These are phyloP conservation scores for Nemophila menziesii DNA, from an alignment of 257 asterid genomes.

Conservation along the genomic window DNA sequence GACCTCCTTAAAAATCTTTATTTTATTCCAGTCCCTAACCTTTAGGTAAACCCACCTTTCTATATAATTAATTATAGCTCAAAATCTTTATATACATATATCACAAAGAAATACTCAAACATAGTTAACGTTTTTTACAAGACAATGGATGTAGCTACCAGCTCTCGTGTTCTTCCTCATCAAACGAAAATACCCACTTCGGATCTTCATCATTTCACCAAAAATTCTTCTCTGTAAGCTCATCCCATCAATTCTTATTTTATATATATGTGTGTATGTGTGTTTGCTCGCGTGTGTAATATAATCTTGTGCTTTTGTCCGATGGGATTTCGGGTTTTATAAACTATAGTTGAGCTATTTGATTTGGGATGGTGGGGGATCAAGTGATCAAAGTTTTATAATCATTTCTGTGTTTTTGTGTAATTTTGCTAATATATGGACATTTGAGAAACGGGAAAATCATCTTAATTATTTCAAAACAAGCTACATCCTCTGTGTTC, in stretches of 20 bases:
- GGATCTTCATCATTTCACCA: slow-evolving; percentile 14
- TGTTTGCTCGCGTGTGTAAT: not conserved
- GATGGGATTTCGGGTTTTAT: not conserved
- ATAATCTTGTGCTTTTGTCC: not conserved
- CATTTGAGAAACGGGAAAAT: not conserved
- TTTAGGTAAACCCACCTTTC: too few species aligned
- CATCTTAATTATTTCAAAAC: not conserved
- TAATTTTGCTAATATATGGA: not conserved
- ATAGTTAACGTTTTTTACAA: not conserved
- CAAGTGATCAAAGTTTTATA: not conserved
- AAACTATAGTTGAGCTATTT: not conserved
- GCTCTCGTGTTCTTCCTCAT: slow-evolving; percentile 32
- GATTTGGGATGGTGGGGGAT: not conserved
- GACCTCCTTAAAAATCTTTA: too few species aligned
- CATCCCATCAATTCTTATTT: not conserved
- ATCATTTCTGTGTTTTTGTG: not conserved
- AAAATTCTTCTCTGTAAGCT: slow-evolving; percentile 35
- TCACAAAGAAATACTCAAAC: not conserved
- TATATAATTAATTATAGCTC: too few species aligned
- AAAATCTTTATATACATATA: not conserved
- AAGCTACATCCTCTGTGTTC: not conserved
- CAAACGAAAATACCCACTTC: slow-evolving; percentile 10
- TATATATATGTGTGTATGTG: not conserved
- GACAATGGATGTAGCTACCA: slow-evolving; percentile 49
- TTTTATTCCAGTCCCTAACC: too few species aligned